phyloP scores from a whole-genome alignment of 2,329 filamentous ascomycete species.

The Fusarium longipes region DNA sequence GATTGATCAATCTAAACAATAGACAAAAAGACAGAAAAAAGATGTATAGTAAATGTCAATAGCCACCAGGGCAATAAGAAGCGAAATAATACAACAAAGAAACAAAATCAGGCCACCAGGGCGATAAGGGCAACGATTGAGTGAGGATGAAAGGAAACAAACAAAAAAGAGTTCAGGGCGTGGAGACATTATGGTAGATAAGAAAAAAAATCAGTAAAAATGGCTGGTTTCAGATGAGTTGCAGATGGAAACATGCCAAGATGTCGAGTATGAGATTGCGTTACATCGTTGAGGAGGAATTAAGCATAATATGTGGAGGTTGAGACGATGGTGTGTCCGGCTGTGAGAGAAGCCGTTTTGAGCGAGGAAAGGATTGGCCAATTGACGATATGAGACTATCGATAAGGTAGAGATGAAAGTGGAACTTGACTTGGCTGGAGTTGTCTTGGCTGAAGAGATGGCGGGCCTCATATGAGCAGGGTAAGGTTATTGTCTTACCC shows the following conservation, averaged over 20 bases:
- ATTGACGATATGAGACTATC: background rate
- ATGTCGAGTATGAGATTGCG: background rate
- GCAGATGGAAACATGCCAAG: conserved; percentile 7
- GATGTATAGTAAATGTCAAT: background rate
- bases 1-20: background rate
- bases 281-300: conserved; percentile 4
- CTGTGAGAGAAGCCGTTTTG: background rate
- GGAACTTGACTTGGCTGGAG: background rate
- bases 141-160: background rate
- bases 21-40: background rate
- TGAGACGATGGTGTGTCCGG: conserved; percentile 11
- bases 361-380: background rate
- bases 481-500: background rate
- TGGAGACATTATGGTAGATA: background rate
- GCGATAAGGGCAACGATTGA: background rate
- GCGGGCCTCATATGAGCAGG: background rate
- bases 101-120: conserved; percentile 5
- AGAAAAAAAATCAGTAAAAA: background rate
- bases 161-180: background rate
- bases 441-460: background rate
- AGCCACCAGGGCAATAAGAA: conserved; percentile 4
- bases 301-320: conserved; percentile 5
- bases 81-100: background rate
- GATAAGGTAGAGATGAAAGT: background rate
- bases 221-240: conserved; percentile 1